A percentile compares a stretch with the other conserved stretches of the same genome.
Evolutionary conservation across 2,329 filamentous ascomycete species (phyloP).

Genomic region (Microdochium trichocladiopsis): DNA sequence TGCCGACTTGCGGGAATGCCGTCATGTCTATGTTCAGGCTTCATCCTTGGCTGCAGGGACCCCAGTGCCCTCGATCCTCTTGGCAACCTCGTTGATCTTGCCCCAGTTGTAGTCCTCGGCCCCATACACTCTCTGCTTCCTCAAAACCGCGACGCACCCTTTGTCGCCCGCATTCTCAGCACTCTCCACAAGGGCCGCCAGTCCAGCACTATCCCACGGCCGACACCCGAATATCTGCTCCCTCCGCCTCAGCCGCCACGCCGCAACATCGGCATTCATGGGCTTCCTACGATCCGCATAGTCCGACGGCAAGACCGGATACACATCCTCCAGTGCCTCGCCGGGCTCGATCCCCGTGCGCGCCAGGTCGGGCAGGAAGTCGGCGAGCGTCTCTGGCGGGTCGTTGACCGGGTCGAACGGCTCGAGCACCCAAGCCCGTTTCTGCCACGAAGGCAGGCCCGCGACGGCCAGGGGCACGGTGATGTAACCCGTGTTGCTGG

Average conservation of each 20-base stretch:
- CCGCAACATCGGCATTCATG: background rate
- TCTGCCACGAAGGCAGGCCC: slow-evolving; percentile 6
- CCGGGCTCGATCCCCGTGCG: background rate
- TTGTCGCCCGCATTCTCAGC: background rate
- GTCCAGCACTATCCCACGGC: background rate
- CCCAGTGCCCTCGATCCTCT: background rate
- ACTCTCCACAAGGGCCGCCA: background rate
- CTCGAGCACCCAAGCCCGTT: slow-evolving; percentile 12
- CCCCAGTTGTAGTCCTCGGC: slow-evolving; percentile 7
- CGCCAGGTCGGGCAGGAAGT: slow-evolving; percentile 3
- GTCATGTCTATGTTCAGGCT: no score
- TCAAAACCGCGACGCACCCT: slow-evolving; percentile 4
- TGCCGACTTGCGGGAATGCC: no score
- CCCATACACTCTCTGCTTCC: slow-evolving; percentile 12
- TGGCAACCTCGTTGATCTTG: background rate
- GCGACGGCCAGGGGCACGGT: slow-evolving; percentile 9
- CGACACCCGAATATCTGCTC: slow-evolving; percentile 3
- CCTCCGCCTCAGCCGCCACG: slow-evolving; percentile 8
- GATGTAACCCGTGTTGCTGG: slow-evolving; percentile 8
- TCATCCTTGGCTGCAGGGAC: no score
- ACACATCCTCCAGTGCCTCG: slow-evolving; percentile 1
- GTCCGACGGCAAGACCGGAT: slow-evolving; percentile 9
- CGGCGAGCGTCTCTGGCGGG: slow-evolving; percentile 1
- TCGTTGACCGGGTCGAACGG: slow-evolving; percentile 8
- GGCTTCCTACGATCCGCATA: slow-evolving; percentile 4